Evolutionary conservation across 495 filamentous ascomycete genomes (phyloP).

Genomic region (Recurvomyces mirabilis): DNA sequence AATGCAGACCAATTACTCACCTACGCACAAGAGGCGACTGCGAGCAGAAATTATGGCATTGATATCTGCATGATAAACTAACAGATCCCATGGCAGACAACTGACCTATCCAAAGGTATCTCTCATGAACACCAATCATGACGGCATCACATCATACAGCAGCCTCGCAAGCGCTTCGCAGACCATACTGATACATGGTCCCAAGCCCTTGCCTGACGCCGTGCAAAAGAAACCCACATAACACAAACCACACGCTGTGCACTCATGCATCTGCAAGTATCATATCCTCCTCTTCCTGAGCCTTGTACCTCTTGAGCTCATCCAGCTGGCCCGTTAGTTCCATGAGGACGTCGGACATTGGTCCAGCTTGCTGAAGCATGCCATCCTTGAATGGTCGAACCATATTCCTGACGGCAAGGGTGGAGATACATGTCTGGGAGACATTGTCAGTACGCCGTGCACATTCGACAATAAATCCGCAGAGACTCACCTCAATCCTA

Average conservation of each 20-base stretch:
- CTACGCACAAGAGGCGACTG: too few species aligned
- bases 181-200: slow-evolving; percentile 1
- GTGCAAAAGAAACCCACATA: too few species aligned
- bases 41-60: too few species aligned
- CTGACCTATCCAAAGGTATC: too few species aligned
- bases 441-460: not conserved
- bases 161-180: not conserved
- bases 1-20: too few species aligned
- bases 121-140: slow-evolving; percentile 3
- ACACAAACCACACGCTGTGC: too few species aligned
- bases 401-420: slow-evolving; percentile 33
- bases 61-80: too few species aligned
- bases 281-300: slow-evolving; percentile 13
- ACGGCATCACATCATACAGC: slow-evolving; percentile 6
- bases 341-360: slow-evolving; percentile 31
- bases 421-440: slow-evolving; percentile 31
- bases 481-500: slow-evolving; percentile 72
- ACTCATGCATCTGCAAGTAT: slow-evolving; percentile 2
- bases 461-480: not conserved
- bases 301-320: slow-evolving; percentile 27
- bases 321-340: slow-evolving; percentile 26
- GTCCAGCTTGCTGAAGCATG: slow-evolving; percentile 30
- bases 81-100: not conserved
- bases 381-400: slow-evolving; percentile 29
- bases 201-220: not conserved